A percentile compares a stretch with the other conserved stretches of the same genome.
Evolutionary conservation across 306 rosid genomes (phyloP).

Genomic region (Trifolium repens): DNA sequence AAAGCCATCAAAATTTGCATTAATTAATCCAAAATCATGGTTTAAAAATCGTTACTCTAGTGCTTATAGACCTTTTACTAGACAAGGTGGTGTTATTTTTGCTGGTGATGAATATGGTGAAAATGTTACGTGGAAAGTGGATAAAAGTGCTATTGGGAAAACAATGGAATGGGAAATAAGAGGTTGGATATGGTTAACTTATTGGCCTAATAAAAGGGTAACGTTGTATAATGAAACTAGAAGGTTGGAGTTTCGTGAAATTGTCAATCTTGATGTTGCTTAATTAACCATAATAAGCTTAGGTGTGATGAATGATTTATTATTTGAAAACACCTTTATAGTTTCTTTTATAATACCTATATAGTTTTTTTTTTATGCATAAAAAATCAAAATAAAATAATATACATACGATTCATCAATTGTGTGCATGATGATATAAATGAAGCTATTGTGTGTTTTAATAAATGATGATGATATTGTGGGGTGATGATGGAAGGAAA

Average conservation of each 20-base stretch:
- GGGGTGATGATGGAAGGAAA: too few species aligned
- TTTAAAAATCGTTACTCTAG: slow-evolving; percentile 75
- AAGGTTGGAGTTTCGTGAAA: slow-evolving; percentile 80
- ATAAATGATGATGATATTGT: too few species aligned
- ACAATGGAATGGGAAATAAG: slow-evolving; percentile 88
- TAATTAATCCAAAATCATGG: slow-evolving; percentile 86
- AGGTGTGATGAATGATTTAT: background rate
- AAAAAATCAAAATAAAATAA: too few species aligned
- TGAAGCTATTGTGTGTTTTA: too few species aligned
- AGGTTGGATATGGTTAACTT: slow-evolving; percentile 91
- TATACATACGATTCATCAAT: background rate
- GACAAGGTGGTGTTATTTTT: slow-evolving; percentile 87
- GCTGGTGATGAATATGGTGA: slow-evolving; percentile 92
- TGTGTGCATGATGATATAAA: background rate
- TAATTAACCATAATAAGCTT: slow-evolving; percentile 39
- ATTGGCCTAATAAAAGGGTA: slow-evolving; percentile 82
- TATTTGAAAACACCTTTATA: background rate
- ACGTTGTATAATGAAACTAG: slow-evolving; percentile 74
- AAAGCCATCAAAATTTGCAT: slow-evolving; percentile 68
- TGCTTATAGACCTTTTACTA: slow-evolving; percentile 77
- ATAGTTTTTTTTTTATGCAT: too few species aligned
- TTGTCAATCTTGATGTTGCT: slow-evolving; percentile 59
- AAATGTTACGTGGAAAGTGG: slow-evolving; percentile 77
- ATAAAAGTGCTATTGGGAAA: slow-evolving; percentile 64
- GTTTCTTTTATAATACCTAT: too few species aligned